Evolutionary conservation across 2,329 filamentous ascomycete species (phyloP), one percentile per base, ranked within the genome.

Genomic region (Fusarium solani-melongenae): DNA sequence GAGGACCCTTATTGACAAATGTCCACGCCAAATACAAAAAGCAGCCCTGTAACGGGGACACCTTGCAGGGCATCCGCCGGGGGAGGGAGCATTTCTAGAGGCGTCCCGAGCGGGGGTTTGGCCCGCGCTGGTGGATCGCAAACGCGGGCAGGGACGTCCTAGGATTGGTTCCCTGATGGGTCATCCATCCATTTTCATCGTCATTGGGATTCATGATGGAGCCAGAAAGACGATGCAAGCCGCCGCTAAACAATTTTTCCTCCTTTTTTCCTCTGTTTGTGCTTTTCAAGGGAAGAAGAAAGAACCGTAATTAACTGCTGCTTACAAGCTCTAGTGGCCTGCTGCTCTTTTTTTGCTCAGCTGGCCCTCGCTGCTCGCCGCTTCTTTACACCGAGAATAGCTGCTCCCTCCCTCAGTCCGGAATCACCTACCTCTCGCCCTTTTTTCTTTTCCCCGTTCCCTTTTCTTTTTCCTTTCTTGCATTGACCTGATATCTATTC

Each of bases 171-270:
- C 63, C 27, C 58, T 55, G 36, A 36, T 34, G 53, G 69, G 69
- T 69, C 68, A 69, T 69, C 53, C 68, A 58, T 75, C 67, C 70
- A 76, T 71, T 73, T 66, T 39, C 64, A 76, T 77, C 76, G 74
- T 70, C 76, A 77, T 41, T 14, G n/a, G n/a, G n/a, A 20, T 77
- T 76, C 74, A 67, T 74, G 70, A 77, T 77, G 75, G 75, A 77
- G 73, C 75, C 75, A 64, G 65, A 76, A 73, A 74, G 76, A 77
- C 76, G 76, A 77, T 75, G 74, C 72, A 76, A 77, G 76, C 74
- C 75, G 76, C 70, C 66, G 72, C 57, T 74, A 38, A 60, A 58
- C 27, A 53, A 12, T 29, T 36, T 61, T 15, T 41, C 34, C 24
- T 33, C n/a, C 66, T 62, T 66, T 53, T 71, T n/a, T 31, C 71